Conservation (phyloP, 352 stramenopile species). For the Pythium rishiriense region DNA sequence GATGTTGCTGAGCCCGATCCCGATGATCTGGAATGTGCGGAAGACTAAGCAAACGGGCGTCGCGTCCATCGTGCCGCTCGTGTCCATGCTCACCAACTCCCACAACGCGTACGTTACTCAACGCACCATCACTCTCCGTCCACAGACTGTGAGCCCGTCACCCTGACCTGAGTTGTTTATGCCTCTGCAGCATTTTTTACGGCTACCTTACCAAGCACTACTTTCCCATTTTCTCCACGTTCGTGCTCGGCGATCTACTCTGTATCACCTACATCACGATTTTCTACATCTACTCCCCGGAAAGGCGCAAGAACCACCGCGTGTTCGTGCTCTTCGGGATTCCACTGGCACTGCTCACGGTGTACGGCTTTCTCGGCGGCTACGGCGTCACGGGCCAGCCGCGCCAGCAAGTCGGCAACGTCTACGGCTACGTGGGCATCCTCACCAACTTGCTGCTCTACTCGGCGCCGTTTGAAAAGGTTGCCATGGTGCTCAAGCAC, state of each 20-base stretch:
- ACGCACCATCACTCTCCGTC: background rate
- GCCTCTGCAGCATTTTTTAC: slow-evolving; percentile 29
- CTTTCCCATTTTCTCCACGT: slow-evolving; percentile 53
- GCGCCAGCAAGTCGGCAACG: slow-evolving; percentile 25
- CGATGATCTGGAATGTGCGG: slow-evolving; percentile 34
- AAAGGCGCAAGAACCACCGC: slow-evolving; percentile 40
- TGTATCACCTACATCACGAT: slow-evolving; percentile 44
- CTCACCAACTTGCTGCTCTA: slow-evolving; percentile 51
- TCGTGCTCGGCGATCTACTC: slow-evolving; percentile 40
- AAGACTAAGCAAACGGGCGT: slow-evolving; percentile 39
- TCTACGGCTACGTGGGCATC: slow-evolving; percentile 42
- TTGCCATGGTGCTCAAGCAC: slow-evolving; percentile 13
- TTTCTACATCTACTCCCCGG: slow-evolving; percentile 47
- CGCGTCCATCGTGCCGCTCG: slow-evolving; percentile 41
- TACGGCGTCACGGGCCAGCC: slow-evolving; percentile 36
- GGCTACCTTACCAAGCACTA: slow-evolving; percentile 45
- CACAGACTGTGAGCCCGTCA: background rate
- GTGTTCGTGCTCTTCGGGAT: slow-evolving; percentile 26
- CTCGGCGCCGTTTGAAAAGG: slow-evolving; percentile 53
- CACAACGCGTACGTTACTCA: slow-evolving; percentile 26
- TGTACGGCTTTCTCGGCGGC: slow-evolving; percentile 45
- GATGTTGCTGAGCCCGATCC: slow-evolving; percentile 47
- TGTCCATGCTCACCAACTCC: slow-evolving; percentile 36
- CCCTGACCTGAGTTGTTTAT: background rate
- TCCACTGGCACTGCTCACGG: slow-evolving; percentile 29